Evolutionary conservation across 768 basidiomycete species (phyloP).

Genomic region (Mycena venus): DNA sequence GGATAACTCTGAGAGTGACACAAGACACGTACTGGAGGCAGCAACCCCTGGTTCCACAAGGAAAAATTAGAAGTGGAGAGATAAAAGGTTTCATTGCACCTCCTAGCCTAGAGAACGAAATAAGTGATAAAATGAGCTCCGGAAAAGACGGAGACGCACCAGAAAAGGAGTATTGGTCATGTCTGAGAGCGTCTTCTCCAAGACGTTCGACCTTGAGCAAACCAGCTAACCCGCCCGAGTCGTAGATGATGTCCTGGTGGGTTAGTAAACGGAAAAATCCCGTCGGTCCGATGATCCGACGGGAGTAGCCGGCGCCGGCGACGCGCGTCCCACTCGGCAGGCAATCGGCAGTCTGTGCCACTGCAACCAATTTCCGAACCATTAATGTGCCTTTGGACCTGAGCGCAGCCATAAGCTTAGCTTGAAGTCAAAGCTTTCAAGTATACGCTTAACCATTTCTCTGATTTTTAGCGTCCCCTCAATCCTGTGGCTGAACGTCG

Average conservation of each 20-base stretch:
- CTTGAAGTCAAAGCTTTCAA: too few relatives aligned
- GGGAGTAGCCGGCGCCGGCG: too few relatives aligned
- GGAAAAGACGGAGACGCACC: conserved; percentile 48
- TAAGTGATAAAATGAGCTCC: conserved; percentile 19
- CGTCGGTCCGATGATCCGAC: background rate
- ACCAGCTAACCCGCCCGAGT: conserved; percentile 14
- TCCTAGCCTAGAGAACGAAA: conserved; percentile 64
- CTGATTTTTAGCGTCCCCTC: background rate
- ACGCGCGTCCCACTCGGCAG: too few relatives aligned
- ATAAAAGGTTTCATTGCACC: conserved; percentile 51
- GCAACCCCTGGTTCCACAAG: conserved; percentile 62
- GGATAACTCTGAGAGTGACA: conserved; percentile 2
- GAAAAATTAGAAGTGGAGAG: conserved; percentile 25
- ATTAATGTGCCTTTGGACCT: too few relatives aligned
- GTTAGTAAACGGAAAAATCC: background rate
- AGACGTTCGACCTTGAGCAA: conserved; percentile 32
- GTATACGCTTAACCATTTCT: background rate
- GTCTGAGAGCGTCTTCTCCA: conserved; percentile 34
- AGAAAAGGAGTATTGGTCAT: conserved; percentile 58
- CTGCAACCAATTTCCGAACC: too few relatives aligned
- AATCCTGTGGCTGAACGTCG: too few relatives aligned
- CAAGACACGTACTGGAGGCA: conserved; percentile 67
- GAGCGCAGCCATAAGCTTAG: too few relatives aligned
- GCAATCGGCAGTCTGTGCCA: too few relatives aligned
- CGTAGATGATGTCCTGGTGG: too few relatives aligned